Evolutionary conservation across 2,329 filamentous ascomycete species (phyloP).

Genomic region (Polychaeton citri): DNA sequence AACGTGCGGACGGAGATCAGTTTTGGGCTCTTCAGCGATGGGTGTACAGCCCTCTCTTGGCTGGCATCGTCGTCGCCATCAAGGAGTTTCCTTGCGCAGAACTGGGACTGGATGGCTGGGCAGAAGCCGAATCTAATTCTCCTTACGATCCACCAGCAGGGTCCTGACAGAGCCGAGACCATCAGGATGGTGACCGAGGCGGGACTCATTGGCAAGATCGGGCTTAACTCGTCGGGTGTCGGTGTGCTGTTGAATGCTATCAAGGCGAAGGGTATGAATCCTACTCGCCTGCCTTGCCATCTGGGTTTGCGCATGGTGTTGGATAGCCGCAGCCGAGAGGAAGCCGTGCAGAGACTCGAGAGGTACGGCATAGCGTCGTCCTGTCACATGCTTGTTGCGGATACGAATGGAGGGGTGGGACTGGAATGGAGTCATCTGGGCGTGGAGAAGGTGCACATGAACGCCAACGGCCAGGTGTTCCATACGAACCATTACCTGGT

Average conservation of each 20-base stretch:
- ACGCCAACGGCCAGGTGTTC: constrained; percentile 22
- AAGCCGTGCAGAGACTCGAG: constrained; percentile 34
- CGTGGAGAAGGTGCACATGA: constrained; percentile 19
- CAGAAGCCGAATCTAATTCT: constrained; percentile 39
- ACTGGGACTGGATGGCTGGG: constrained; percentile 46
- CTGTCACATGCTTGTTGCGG: constrained; percentile 42
- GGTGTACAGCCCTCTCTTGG: constrained; percentile 42
- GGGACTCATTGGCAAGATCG: constrained; percentile 53
- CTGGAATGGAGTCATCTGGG: constrained; percentile 34
- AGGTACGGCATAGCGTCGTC: constrained; percentile 37
- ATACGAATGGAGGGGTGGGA: constrained; percentile 32
- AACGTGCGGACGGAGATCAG: constrained; percentile 46
- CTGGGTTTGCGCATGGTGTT: constrained; percentile 44
- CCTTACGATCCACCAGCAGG: constrained; percentile 31
- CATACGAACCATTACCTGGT: constrained; percentile 32
- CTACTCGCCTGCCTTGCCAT: constrained; percentile 44
- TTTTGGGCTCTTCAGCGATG: constrained; percentile 45
- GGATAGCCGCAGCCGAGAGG: constrained; percentile 35
- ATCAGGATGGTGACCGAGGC: constrained; percentile 47
- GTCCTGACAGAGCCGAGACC: constrained; percentile 21
- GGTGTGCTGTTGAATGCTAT: constrained; percentile 51
- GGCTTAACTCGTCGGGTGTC: constrained; percentile 46
- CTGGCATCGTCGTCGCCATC: constrained; percentile 13
- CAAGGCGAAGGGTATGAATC: constrained; percentile 41
- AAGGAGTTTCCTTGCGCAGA: constrained; percentile 37